Percentiles rank a stretch among this genome's conserved stretches.
Evolutionary conservation across 805 yeast species (phyloP).

Genomic region (Candida methanosorbosa): DNA sequence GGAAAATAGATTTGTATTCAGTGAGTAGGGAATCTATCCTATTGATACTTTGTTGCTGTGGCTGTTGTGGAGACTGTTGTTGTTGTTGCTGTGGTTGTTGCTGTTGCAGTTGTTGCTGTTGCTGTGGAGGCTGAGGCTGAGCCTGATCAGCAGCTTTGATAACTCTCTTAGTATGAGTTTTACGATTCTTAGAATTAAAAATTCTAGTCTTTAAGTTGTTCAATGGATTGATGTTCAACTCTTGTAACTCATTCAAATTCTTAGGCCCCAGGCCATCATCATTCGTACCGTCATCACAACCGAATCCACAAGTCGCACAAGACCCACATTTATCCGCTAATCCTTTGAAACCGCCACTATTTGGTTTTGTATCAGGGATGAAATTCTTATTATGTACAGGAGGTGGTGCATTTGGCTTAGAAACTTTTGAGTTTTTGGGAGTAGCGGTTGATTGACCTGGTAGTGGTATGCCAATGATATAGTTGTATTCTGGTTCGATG

Average conservation of each 20-base stretch:
- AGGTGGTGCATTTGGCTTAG: no score
- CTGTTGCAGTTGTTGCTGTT: neutral
- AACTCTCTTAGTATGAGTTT: no score
- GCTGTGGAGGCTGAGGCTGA: no score
- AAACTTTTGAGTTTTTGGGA: no score
- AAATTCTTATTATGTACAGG: slow-evolving; percentile 3
- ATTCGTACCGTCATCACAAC: slow-evolving; percentile 1
- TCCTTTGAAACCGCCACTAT: neutral
- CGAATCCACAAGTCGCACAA: slow-evolving; percentile 20
- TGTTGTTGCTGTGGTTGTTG: slow-evolving; percentile 1
- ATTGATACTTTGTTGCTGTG: no score
- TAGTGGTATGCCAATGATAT: slow-evolving; percentile 16
- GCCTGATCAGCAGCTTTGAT: no score
- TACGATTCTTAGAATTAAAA: neutral
- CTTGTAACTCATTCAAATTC: no score
- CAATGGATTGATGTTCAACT: no score
- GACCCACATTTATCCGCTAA: slow-evolving; percentile 17
- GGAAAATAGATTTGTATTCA: no score
- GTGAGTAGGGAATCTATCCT: no score
- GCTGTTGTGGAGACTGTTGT: neutral
- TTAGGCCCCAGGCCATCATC: no score
- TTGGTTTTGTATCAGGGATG: slow-evolving; percentile 2
- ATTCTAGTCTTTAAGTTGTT: neutral
- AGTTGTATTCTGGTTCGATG: slow-evolving; percentile 19
- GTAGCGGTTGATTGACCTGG: neutral